Conservation (phyloP, 441 rosid species). For the Metrosideros polymorpha region DNA sequence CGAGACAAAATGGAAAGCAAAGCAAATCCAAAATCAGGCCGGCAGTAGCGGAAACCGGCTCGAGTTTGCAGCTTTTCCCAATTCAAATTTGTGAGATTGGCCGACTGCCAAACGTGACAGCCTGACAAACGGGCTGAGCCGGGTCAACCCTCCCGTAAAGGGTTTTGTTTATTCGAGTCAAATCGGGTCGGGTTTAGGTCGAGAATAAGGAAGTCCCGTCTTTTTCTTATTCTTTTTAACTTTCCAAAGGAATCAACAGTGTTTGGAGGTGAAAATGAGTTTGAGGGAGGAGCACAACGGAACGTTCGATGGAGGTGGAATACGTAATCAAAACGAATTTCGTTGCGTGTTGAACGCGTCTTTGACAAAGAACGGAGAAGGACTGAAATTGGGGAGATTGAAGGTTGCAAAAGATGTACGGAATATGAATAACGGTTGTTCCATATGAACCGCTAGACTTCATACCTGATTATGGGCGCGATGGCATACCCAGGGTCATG, state of each 20-base stretch:
- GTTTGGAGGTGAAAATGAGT: no score
- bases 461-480: fast-evolving
- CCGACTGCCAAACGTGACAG: not conserved
- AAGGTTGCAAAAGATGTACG: fast-evolving
- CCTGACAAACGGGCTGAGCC: not conserved
- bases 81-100: not conserved
- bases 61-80: not conserved
- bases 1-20: not conserved
- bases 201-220: not conserved
- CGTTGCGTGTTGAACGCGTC: fast-evolving
- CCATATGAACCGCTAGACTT: fast-evolving
- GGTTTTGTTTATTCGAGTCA: not conserved
- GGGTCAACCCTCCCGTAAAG: not conserved
- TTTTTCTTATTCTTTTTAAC: no score
- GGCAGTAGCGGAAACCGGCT: not conserved
- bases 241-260: no score
- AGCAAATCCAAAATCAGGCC: not conserved
- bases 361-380: not conserved
- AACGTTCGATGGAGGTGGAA: not conserved
- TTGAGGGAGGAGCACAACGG: no score
- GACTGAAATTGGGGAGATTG: not conserved
- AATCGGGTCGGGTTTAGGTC: fast-evolving
- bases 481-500: fast-evolving
- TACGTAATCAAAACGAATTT: not conserved
- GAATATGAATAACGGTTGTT: not conserved